phyloP scores from a whole-genome alignment of 164 flowering plant species.

The Cinnamomum micranthum region DNA sequence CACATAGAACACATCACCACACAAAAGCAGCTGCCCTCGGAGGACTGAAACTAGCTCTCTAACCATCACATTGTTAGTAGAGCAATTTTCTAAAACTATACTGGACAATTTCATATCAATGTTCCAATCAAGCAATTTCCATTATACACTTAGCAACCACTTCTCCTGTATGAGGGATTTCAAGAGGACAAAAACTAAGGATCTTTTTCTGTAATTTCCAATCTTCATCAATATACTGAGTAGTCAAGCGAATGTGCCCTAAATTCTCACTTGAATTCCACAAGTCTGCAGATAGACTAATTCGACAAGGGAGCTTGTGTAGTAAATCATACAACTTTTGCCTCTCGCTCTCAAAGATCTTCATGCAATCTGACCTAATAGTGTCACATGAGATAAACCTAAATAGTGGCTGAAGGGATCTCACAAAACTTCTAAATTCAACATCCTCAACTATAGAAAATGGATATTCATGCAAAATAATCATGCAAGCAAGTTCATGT shows the following conservation, averaged over 20 bases:
- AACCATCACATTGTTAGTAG: conserved; percentile 31
- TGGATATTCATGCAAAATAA: conserved; percentile 81
- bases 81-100: conserved; percentile 50
- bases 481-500: conserved; percentile 75
- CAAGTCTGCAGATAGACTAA: conserved; percentile 51
- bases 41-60: not conserved
- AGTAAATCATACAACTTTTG: conserved; percentile 50
- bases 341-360: conserved; percentile 60
- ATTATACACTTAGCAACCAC: conserved; percentile 49
- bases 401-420: conserved; percentile 72
- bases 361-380: conserved; percentile 22
- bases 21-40: conserved; percentile 14
- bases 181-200: conserved; percentile 50
- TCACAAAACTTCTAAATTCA: conserved; percentile 65
- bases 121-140: conserved; percentile 66
- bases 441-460: conserved; percentile 68
- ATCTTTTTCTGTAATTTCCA: conserved; percentile 65
- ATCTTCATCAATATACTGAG: conserved; percentile 60
- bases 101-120: conserved; percentile 57
- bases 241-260: conserved; percentile 52
- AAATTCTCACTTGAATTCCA: conserved; percentile 57
- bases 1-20: conserved; percentile 56
- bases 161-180: conserved; percentile 52
- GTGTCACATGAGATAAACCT: conserved; percentile 37
- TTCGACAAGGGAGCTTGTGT: conserved; percentile 46